Conservation (phyloP, 1,139 yeast species). For the Scheffersomyces cryptocercus region DNA sequence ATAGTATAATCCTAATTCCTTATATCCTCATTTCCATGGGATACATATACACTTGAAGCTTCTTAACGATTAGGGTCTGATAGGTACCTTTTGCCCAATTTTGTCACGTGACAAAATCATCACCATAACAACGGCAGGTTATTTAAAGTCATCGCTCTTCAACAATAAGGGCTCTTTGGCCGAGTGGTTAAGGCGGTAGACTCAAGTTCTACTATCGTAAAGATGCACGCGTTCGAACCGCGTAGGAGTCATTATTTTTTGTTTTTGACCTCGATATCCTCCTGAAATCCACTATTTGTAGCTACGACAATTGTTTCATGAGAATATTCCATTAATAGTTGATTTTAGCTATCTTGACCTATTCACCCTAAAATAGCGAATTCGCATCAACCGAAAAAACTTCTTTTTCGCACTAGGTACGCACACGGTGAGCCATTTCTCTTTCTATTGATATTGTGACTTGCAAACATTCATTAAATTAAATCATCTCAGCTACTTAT, state of each 20-base stretch:
- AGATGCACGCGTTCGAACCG: slow-evolving; percentile 2
- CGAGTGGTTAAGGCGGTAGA: slow-evolving; percentile 1
- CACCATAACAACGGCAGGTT: too few species aligned
- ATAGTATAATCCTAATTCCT: too few species aligned
- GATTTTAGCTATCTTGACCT: slow-evolving; percentile 6
- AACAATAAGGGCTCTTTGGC: slow-evolving; percentile 1
- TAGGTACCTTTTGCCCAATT: too few species aligned
- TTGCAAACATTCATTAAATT: slow-evolving; percentile 1
- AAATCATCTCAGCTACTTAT: background rate
- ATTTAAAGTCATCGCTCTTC: too few species aligned
- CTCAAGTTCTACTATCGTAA: slow-evolving; percentile 1
- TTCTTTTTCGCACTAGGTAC: background rate
- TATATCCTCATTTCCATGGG: too few species aligned
- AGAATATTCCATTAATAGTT: slow-evolving; percentile 5
- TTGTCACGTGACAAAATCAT: too few species aligned
- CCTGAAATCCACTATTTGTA: too few species aligned
- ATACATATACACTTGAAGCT: too few species aligned
- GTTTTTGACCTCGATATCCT: too few species aligned
- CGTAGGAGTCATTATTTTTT: slow-evolving; percentile 1
- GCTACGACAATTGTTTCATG: too few species aligned
- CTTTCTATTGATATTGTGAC: background rate
- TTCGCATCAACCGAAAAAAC: background rate
- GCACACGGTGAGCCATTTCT: too few species aligned
- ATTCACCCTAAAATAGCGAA: background rate
- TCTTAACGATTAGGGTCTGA: too few species aligned